Evolutionary conservation across 768 basidiomycete species (phyloP), one percentile per base, ranked within the genome.

Genomic region (Cubamyces lactineus): DNA sequence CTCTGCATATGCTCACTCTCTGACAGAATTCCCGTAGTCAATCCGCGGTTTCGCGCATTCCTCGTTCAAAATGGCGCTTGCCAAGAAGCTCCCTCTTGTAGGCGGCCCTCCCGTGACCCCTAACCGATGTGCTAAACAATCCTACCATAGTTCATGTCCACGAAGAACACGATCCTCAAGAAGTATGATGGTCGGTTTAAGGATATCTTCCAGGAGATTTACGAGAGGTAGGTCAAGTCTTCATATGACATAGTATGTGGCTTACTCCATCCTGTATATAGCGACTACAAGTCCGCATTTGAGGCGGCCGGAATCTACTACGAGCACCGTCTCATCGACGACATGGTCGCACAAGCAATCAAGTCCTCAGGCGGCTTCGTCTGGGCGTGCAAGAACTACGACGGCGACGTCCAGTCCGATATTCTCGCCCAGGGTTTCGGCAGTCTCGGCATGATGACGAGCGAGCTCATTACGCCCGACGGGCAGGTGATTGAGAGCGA

Each of bases 171-270:
- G 23, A 96, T 96, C 77, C 72, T 96, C 72, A 96, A 99, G 80
- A 95, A 89, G 73, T 99, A 99, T 75, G 97, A 98, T 71, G 97
- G 97, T 46, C 86, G 96, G 30, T 99, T 98, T 86, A 99, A 99
- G 82, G 97, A 99, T 70, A 95, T 96, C 73, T 97, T 99, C 88
- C 88, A 98, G 75, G 94, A 97, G 70, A 88, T 98, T 70, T 99
- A 94, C 74, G 92, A 96, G 7, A 70, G 79, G 81, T 85, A 59
- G 55, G 82, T 78, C 1, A 16, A 8, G 24, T 19, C 16, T 7
- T 34, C n/a, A 34, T 12, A 24, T 21, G 15, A 23, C 38, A 28
- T 23, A 42, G 46, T 26, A 42, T 38, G 16, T 50, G 13, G 28
- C 30, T 39, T 17, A 21, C 24, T 24, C 11, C 63, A 34, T 34